A percentile compares a stretch with the other conserved stretches of the same genome.
Conservation (phyloP, 2,329 filamentous ascomycete species). For the Diplodia intermedia region DNA sequence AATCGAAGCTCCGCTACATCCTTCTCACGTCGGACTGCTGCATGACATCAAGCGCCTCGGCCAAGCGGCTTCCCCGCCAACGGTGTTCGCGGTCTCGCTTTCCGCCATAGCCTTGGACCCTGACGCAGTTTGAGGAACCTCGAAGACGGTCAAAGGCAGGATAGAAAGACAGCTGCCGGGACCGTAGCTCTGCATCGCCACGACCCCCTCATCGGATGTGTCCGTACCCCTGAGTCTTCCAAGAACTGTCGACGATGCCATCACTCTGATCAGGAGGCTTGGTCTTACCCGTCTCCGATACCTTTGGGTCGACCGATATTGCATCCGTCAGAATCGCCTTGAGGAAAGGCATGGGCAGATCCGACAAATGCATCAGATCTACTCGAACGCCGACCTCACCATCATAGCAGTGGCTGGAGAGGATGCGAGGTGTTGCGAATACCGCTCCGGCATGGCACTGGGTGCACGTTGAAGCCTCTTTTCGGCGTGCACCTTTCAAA, state of each 20-base stretch:
- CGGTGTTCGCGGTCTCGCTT: too few relatives aligned
- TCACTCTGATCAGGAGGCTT: slow-evolving; percentile 32
- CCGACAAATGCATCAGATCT: slow-evolving; percentile 12
- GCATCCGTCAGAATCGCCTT: slow-evolving; percentile 1
- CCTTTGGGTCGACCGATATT: slow-evolving; percentile 12
- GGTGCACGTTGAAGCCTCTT: not conserved
- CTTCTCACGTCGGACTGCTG: too few relatives aligned
- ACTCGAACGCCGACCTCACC: not conserved
- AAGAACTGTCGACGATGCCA: slow-evolving; percentile 35
- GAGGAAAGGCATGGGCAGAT: slow-evolving; percentile 11
- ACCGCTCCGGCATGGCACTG: not conserved
- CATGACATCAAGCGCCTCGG: too few relatives aligned
- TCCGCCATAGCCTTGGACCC: too few relatives aligned
- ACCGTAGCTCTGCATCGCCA: too few relatives aligned
- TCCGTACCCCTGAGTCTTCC: not conserved
- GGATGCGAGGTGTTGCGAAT: not conserved
- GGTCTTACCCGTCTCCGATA: slow-evolving; percentile 4
- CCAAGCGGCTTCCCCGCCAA: too few relatives aligned
- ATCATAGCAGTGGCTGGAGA: slow-evolving; percentile 4
- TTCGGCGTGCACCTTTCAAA: slow-evolving; percentile 11
- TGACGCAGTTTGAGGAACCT: too few relatives aligned
- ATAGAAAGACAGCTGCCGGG: too few relatives aligned
- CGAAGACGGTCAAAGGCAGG: too few relatives aligned
- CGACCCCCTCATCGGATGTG: too few relatives aligned
- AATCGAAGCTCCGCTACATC: too few relatives aligned